A percentile compares a stretch with the other conserved stretches of the same genome.
Evolutionary conservation across 1,284 basidiomycete genomes (phyloP).

Genomic region (Mycosarcoma mackinlayi): DNA sequence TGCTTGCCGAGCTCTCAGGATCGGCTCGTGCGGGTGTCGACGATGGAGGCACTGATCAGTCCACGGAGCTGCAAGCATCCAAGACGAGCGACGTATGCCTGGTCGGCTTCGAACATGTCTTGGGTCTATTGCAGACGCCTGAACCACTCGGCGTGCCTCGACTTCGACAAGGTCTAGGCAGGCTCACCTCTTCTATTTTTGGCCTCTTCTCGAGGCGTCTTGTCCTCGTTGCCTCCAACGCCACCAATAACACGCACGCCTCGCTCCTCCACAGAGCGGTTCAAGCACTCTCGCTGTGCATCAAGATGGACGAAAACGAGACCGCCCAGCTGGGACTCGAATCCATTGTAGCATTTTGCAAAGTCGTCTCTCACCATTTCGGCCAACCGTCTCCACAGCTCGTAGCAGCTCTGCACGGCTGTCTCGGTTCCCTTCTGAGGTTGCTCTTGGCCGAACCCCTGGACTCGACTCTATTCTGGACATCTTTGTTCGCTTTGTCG

Average conservation of each 20-base stretch:
- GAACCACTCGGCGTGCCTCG: slow-evolving; percentile 46
- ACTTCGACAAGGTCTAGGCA: slow-evolving; percentile 34
- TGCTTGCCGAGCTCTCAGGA: slow-evolving; percentile 39
- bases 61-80: slow-evolving; percentile 12
- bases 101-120: slow-evolving; percentile 44
- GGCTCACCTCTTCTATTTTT: slow-evolving; percentile 30
- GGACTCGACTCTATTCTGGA: slow-evolving; percentile 29
- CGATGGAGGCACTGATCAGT: slow-evolving; percentile 24
- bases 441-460: slow-evolving; percentile 35
- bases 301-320: slow-evolving; percentile 47
- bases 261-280: slow-evolving; percentile 28
- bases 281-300: slow-evolving; percentile 33
- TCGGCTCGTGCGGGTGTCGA: slow-evolving; percentile 39
- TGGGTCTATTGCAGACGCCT: slow-evolving; percentile 17
- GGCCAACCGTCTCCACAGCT: slow-evolving; percentile 8
- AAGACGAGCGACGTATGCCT: slow-evolving; percentile 52
- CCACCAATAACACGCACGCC: not conserved
- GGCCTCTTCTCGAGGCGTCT: slow-evolving; percentile 31
- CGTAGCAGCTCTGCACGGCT: slow-evolving; percentile 13
- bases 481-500: slow-evolving; percentile 23
- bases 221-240: slow-evolving; percentile 18
- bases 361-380: slow-evolving; percentile 16
- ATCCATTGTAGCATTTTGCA: slow-evolving; percentile 32
- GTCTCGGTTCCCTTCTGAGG: slow-evolving; percentile 12
- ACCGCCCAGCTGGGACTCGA: slow-evolving; percentile 37